Evolutionary conservation across 164 flowering plant species (phyloP).

Genomic region (Tetrastigma voinierianum): DNA sequence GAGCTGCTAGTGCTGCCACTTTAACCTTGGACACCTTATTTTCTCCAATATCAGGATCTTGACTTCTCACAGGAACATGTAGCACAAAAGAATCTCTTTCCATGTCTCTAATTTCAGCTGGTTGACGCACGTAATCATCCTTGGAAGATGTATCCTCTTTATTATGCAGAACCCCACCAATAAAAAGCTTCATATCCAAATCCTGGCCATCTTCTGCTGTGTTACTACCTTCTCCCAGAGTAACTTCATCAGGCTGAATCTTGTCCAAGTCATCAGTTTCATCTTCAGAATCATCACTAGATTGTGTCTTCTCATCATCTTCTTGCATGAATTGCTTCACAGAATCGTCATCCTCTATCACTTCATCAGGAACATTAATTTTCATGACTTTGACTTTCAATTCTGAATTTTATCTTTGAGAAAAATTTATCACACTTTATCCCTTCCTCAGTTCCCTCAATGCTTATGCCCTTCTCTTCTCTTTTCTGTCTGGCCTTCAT

Average conservation of each 20-base stretch:
- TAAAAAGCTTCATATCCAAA: constrained; percentile 60
- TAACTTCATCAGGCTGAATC: constrained; percentile 43
- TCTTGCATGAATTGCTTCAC: constrained; percentile 62
- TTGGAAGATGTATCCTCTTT: constrained; percentile 61
- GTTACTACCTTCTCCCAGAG: constrained; percentile 39
- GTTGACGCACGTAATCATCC: constrained; percentile 66
- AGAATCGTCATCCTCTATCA: constrained; percentile 42
- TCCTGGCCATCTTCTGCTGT: constrained; percentile 45
- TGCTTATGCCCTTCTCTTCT: constrained; percentile 53
- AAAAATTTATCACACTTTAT: constrained; percentile 77
- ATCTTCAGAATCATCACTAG: constrained; percentile 49
- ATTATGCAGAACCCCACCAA: constrained; percentile 85
- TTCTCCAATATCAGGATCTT: constrained; percentile 43
- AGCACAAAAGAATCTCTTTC: constrained; percentile 76
- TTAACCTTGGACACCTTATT: constrained; percentile 45
- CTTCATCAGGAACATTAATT: constrained; percentile 50
- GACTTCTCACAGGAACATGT: constrained; percentile 52
- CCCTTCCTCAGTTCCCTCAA: constrained; percentile 84
- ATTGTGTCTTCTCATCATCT: constrained; percentile 37
- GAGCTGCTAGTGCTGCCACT: constrained; percentile 68
- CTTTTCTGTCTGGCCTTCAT: constrained; percentile 43
- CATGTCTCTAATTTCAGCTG: constrained; percentile 71
- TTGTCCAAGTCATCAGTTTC: constrained; percentile 48
- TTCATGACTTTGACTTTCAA: constrained; percentile 80
- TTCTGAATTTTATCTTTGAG: constrained; percentile 81